Evolutionary conservation across 2,329 filamentous ascomycete species (phyloP), one percentile per base, ranked within the genome.

Genomic region (Pestalotiopsis sp.): DNA sequence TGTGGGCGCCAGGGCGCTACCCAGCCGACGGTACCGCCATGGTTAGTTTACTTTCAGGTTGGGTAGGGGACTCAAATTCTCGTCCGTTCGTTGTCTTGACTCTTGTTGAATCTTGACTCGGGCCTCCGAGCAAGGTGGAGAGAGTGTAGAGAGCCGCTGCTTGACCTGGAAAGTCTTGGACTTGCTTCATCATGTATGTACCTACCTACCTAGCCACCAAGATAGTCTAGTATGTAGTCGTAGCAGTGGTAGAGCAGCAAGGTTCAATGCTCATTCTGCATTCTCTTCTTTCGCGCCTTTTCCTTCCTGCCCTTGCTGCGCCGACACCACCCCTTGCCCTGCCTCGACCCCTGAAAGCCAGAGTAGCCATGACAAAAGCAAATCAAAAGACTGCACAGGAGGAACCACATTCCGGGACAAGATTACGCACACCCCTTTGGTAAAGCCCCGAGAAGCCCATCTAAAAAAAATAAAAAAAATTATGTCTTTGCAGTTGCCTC

Each of bases 21-120:
- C 75, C 73, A 73, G 73, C 73, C 71, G 71, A 76, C 74, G 75
- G 75, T 75, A 76, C 75, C 72, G 73, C 71, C 70, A 71, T 59
- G 39, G 20, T 55, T 26, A 17, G 22, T 26, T 14, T 40, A 26
- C 17, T 20, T 52, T 52, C 40, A 44, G 40, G 17, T 17, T 44
- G 40, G 40, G 40, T 44, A 44, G 13, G 17, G 13, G 40, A 44
- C 17, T 13, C 40, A 14, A 44, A 44, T 44, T 14, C 4, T 44
- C 11, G 40, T 44, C 22, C 44, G 17, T 52, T 52, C 9, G 44
- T 20, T 39, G 63, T 71, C 68, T 73, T 75, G 73, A 70, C 44
- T 52, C 44, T 52, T n/a, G 44, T 20, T 52, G 44, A 52, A 9
- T 52, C 44, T 52, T 52, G 44, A 52, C 44, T 52, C 44, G 44